phyloP scores from a whole-genome alignment of 2,329 filamentous ascomycete species.

The Allantophomopsis cytisporea region DNA sequence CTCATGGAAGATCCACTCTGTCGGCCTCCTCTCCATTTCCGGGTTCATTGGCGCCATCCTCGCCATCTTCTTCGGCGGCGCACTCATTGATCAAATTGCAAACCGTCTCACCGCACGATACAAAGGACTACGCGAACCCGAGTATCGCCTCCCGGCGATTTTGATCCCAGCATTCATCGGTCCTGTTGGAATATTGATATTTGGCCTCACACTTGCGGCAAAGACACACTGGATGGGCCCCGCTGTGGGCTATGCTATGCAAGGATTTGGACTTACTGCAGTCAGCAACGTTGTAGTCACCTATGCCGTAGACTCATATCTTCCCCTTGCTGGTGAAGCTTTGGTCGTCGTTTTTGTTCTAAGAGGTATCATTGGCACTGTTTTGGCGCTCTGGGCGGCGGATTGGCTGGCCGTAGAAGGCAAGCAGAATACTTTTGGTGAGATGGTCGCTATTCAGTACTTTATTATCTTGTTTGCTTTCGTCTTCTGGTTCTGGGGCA shows the following conservation, averaged over 20 bases:
- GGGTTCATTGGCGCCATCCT: conserved; percentile 4
- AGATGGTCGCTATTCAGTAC: conserved; percentile 9
- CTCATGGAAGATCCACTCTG: not conserved
- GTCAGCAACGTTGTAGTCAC: conserved; percentile 15
- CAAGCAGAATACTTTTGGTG: conserved; percentile 10
- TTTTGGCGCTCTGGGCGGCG: conserved; percentile 14
- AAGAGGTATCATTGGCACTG: conserved; percentile 13
- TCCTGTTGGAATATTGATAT: conserved; percentile 15
- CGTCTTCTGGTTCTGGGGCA: conserved; percentile 3
- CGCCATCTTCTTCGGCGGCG: conserved; percentile 11
- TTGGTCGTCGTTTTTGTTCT: conserved; percentile 28
- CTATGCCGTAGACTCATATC: conserved; percentile 47
- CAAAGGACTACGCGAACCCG: conserved; percentile 38
- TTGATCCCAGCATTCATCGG: conserved; percentile 13
- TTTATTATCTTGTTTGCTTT: conserved; percentile 3
- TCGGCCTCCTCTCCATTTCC: conserved; percentile 3
- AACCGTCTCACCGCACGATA: conserved; percentile 29
- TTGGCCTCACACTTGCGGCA: conserved; percentile 12
- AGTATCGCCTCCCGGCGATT: conserved; percentile 35
- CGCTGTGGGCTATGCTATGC: conserved; percentile 14
- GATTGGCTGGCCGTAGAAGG: conserved; percentile 11
- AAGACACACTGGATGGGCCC: conserved; percentile 4
- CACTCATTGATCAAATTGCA: conserved; percentile 14
- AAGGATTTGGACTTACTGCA: conserved; percentile 17
- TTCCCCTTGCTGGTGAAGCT: conserved; percentile 41